phyloP scores from a whole-genome alignment of 495 filamentous ascomycete species.

The Podospora bellae-mahoneyi region DNA sequence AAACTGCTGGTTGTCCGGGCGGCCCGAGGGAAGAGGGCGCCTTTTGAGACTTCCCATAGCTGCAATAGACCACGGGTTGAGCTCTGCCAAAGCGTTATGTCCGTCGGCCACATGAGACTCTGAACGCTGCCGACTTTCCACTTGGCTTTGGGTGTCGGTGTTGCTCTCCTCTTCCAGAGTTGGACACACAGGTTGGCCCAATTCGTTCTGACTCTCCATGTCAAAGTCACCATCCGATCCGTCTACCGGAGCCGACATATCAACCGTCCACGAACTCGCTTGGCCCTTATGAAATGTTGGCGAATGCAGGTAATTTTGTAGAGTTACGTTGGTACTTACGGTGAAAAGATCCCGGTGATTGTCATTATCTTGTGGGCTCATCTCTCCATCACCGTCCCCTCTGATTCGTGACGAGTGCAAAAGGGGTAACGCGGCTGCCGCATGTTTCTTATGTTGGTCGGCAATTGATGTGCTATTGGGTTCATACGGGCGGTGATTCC shows the following conservation, averaged over 20 bases:
- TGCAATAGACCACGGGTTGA: constrained; percentile 33
- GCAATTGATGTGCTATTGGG: neutral
- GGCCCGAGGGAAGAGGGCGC: neutral
- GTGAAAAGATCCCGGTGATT: neutral
- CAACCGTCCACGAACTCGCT: neutral
- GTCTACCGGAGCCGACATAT: neutral
- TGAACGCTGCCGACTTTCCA: neutral
- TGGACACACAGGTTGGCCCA: neutral
- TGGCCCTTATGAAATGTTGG: neutral
- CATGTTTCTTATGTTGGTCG: neutral
- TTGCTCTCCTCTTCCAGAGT: neutral
- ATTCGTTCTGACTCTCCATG: neutral
- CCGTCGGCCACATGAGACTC: neutral
- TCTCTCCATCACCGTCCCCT: neutral
- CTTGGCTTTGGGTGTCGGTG: neutral
- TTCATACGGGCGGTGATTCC: neutral
- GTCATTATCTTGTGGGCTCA: neutral
- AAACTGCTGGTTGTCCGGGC: neutral
- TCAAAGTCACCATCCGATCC: neutral
- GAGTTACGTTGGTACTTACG: neutral
- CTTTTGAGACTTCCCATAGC: neutral
- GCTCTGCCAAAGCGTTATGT: constrained; percentile 13
- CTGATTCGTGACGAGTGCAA: neutral
- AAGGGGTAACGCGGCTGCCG: neutral
- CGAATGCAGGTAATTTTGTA: neutral